These are phyloP conservation scores for Aspergillus piperis DNA, from an alignment of 2,329 filamentous ascomycete species.

Conservation along the genomic window DNA sequence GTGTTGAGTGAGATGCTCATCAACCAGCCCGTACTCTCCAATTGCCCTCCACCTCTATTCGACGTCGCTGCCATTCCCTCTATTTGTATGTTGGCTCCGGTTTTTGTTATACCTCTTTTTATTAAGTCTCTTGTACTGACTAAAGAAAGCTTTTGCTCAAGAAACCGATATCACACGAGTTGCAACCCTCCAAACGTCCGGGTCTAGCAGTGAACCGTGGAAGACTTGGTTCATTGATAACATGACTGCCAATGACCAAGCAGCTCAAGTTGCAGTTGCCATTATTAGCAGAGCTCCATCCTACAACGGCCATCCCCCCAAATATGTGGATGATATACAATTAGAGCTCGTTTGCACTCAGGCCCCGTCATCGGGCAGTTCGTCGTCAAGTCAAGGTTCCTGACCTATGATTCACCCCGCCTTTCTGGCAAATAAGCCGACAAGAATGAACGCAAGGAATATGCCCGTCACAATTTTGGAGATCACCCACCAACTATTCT, in stretches of 20 bases:
- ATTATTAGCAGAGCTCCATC: constrained; percentile 39
- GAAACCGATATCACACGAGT: constrained; percentile 30
- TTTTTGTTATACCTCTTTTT: neutral
- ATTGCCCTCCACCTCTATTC: constrained; percentile 35
- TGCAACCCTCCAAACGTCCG: constrained; percentile 32
- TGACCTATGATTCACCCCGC: neutral
- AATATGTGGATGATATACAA: constrained; percentile 33
- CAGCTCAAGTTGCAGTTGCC: constrained; percentile 39
- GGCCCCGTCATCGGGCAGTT: constrained; percentile 33
- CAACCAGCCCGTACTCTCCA: constrained; percentile 23
- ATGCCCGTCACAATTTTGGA: neutral
- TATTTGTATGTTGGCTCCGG: constrained; percentile 27
- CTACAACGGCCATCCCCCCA: constrained; percentile 27
- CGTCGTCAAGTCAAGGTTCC: constrained; percentile 19
- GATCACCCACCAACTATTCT: neutral
- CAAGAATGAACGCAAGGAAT: neutral
- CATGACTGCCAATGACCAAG: constrained; percentile 36
- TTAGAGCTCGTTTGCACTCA: constrained; percentile 41
- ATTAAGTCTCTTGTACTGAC: constrained; percentile 6
- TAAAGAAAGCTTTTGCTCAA: constrained; percentile 32
- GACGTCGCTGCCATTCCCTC: constrained; percentile 37
- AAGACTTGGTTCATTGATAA: constrained; percentile 40
- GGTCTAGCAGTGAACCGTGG: constrained; percentile 34
- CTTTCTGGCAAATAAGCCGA: neutral
- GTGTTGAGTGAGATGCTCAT: constrained; percentile 32